A percentile compares a stretch with the other conserved stretches of the same genome.
phyloP scores from a whole-genome alignment of 371 early-diverging fungal species.

The Rhizopus microsporus region DNA sequence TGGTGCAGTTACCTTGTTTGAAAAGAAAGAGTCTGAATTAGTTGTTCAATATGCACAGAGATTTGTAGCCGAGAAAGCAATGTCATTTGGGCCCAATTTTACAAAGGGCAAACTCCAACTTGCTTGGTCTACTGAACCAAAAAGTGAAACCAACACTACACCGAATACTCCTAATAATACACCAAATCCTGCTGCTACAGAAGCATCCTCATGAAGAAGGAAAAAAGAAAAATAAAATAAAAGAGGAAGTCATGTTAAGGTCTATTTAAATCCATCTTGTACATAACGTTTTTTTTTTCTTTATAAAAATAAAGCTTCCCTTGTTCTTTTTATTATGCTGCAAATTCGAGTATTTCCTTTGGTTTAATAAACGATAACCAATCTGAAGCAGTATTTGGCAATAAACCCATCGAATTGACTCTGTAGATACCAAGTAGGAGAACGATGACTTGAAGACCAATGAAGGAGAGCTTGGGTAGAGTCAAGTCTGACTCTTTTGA shows the following conservation, averaged over 20 bases:
- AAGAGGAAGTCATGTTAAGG: not conserved
- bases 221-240: conserved; percentile 13
- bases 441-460: conserved; percentile 76
- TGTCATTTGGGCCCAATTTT: conserved; percentile 27
- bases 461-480: conserved; percentile 79
- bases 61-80: conserved; percentile 51
- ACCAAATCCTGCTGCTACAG: not conserved
- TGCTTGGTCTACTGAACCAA: conserved; percentile 21
- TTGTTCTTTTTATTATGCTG: conserved; percentile 15
- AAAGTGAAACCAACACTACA: not conserved
- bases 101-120: conserved; percentile 29
- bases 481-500: conserved; percentile 55
- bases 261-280: conserved; percentile 7
- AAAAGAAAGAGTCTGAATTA: conserved; percentile 27
- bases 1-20: conserved; percentile 48
- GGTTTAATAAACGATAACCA: conserved; percentile 92
- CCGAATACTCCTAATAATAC: conserved; percentile 4
- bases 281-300: conserved; percentile 8
- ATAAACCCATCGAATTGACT: conserved; percentile 89
- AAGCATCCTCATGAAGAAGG: conserved; percentile 1
- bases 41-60: conserved; percentile 39
- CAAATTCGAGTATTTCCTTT: conserved; percentile 53
- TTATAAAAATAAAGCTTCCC: not conserved
- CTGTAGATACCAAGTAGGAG: conserved; percentile 90
- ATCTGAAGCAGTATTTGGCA: conserved; percentile 93